These are phyloP conservation scores for Euptelea pleiosperma DNA, from an alignment of 164 flowering plant genomes.

Conservation along the genomic window DNA sequence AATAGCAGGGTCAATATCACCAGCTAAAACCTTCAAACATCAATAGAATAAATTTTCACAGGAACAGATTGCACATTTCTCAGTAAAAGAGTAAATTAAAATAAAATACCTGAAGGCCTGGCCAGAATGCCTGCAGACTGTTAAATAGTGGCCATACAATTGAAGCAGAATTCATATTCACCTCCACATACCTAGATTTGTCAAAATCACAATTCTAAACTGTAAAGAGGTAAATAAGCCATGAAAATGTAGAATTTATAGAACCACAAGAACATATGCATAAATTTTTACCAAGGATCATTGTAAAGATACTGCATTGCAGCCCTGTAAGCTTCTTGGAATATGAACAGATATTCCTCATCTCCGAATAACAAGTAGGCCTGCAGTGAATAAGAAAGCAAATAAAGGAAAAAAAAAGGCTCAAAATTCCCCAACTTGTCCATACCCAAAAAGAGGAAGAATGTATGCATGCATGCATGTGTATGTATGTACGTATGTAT, in stretches of 20 bases:
- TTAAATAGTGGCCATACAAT: slow-evolving; percentile 97
- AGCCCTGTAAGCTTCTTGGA: slow-evolving; percentile 93
- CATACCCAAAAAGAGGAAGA: too few relatives aligned
- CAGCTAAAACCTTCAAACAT: slow-evolving; percentile 82
- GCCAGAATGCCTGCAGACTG: slow-evolving; percentile 99
- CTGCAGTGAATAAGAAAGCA: slow-evolving; percentile 34
- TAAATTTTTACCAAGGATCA: slow-evolving; percentile 86
- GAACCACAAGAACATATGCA: not conserved
- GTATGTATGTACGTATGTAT: too few relatives aligned
- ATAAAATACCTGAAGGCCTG: slow-evolving; percentile 84
- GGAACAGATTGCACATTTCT: not conserved
- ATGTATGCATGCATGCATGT: too few relatives aligned
- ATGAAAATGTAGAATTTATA: not conserved
- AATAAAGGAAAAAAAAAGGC: not conserved
- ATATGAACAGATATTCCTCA: slow-evolving; percentile 89
- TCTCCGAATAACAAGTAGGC: slow-evolving; percentile 93
- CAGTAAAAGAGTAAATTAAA: not conserved
- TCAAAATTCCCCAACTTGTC: too few relatives aligned
- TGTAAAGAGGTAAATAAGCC: not conserved
- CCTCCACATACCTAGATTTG: slow-evolving; percentile 87
- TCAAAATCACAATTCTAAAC: slow-evolving; percentile 1
- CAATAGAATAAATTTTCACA: slow-evolving; percentile 15
- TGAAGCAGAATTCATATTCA: slow-evolving; percentile 96
- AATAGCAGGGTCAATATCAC: slow-evolving; percentile 92
- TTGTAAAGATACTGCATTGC: slow-evolving; percentile 79